Base-by-base conservation (phyloP, 202 grass and related monocot genomes). In the Schoenoplectus triqueter region DNA sequence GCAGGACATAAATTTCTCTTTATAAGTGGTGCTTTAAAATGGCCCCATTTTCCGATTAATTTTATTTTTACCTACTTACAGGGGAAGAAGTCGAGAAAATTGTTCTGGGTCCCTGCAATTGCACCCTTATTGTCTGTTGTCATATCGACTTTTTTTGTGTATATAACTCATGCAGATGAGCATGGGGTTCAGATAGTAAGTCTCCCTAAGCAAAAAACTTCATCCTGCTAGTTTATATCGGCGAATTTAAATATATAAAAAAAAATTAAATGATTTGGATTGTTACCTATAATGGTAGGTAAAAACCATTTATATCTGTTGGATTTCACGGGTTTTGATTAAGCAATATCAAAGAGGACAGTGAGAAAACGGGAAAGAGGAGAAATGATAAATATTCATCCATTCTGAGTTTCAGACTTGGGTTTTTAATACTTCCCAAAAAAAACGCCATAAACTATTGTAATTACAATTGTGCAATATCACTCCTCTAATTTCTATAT, bases 161-260 rank as follows among this genome's bases (percentile, higher is more conserved):
- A 94, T 78, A 83, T 95, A 76, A 95, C 93, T 46, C 93, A 80
- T 65, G 96, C 93, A 17, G 93, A 99, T 77, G 87, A 99, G 62
- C 67, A 95, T 64, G 96, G 91, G 77, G 96, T 98, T 89, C 93
- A 98, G 86, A 98, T 98, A 72, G 96, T 95, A 95, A 92, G 93
- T 85, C 66, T 83, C 66, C 45, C 50, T 66, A n/a, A 83, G 6
- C 17, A 15, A 47, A 68, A 66, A 50, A 22, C 62, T 42, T n/a
- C 63, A 50, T 68, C 20, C 13, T 80, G 78, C 6, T 62, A 19
- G 47, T 42, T 73, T 4, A 7, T 40, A 76, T 76, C 39, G 11
- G 50, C 0, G 42, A 83, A 83, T 66, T 21, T 22, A 57, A 78
- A 50, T 40, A 55, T 69, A 70, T 69, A 19, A 52, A 66, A 18